These are phyloP conservation scores for Pisolithus sp. DNA, from an alignment of 768 basidiomycete genomes.

Conservation along the genomic window DNA sequence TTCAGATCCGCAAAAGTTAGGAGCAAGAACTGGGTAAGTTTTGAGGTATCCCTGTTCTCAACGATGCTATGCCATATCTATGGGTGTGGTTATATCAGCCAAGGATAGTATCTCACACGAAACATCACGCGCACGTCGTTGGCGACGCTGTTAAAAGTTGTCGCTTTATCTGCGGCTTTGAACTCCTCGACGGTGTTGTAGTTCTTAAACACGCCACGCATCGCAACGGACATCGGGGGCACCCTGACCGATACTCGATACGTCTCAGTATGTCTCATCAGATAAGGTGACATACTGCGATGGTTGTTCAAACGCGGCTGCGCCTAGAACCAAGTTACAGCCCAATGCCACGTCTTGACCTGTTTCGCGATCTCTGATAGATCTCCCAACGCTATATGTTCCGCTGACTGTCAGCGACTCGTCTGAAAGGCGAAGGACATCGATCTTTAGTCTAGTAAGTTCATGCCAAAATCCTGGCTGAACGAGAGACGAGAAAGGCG, in stretches of 20 bases:
- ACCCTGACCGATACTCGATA: constrained; percentile 27
- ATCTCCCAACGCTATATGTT: constrained; percentile 64
- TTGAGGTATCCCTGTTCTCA: constrained; percentile 43
- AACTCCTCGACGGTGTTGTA: constrained; percentile 98
- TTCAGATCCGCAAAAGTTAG: constrained; percentile 97
- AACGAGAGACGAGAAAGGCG: constrained; percentile 80
- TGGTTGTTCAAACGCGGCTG: constrained; percentile 53
- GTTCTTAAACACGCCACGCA: constrained; percentile 77
- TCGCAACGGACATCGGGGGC: constrained; percentile 43
- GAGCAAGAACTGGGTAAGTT: constrained; percentile 74
- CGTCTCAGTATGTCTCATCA: neutral
- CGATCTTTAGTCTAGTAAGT: constrained; percentile 84
- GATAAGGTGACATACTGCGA: constrained; percentile 35
- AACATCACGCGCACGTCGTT: constrained; percentile 44
- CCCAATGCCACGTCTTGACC: constrained; percentile 68
- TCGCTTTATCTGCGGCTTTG: constrained; percentile 80
- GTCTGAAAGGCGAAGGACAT: constrained; percentile 79
- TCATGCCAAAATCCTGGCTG: constrained; percentile 93
- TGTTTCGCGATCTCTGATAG: constrained; percentile 70
- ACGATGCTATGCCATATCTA: constrained; percentile 69
- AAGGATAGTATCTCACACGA: neutral
- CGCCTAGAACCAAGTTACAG: constrained; percentile 57
- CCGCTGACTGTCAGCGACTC: constrained; percentile 57
- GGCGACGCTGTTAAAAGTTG: constrained; percentile 70
- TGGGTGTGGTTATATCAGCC: neutral